Conservation (phyloP, 2,329 filamentous ascomycete species). For the Fusarium vanettenii region DNA sequence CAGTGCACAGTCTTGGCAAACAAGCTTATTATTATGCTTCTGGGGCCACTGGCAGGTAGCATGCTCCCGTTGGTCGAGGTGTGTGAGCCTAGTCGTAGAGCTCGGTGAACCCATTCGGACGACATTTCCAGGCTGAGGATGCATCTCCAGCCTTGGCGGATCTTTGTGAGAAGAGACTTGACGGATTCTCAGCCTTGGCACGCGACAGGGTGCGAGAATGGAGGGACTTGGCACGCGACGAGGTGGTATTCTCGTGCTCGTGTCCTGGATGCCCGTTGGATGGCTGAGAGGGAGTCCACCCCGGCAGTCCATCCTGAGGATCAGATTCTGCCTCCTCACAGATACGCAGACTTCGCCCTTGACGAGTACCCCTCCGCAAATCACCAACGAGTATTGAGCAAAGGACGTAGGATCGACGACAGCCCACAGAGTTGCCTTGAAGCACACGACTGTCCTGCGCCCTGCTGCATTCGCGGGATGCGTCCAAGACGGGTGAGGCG, state of each 20-base stretch:
- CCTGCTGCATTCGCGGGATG: neutral
- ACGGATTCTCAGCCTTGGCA: slow-evolving; percentile 1
- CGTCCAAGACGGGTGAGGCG: neutral
- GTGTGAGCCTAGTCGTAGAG: neutral
- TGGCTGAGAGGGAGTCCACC: neutral
- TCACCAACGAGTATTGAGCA: neutral
- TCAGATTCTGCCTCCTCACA: neutral
- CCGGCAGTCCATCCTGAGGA: neutral
- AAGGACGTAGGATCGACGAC: neutral
- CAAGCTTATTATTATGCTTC: slow-evolving; percentile 45
- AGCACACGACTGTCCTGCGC: slow-evolving; percentile 4
- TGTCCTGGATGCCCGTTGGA: slow-evolving; percentile 34
- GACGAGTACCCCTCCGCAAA: too few relatives aligned
- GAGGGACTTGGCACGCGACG: slow-evolving; percentile 27
- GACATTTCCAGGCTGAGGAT: slow-evolving; percentile 7
- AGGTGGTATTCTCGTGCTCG: slow-evolving; percentile 25
- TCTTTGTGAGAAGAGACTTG: neutral
- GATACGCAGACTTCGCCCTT: neutral
- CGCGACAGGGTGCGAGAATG: neutral
- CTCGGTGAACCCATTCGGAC: slow-evolving; percentile 33
- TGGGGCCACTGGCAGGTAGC: slow-evolving; percentile 16
- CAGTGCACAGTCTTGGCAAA: slow-evolving; percentile 35
- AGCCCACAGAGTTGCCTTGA: neutral
- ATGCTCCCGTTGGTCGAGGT: neutral
- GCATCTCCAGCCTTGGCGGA: slow-evolving; percentile 25